These are phyloP conservation scores for Candida arabinofermentans DNA, from an alignment of 805 yeast species.

Conservation along the genomic window DNA sequence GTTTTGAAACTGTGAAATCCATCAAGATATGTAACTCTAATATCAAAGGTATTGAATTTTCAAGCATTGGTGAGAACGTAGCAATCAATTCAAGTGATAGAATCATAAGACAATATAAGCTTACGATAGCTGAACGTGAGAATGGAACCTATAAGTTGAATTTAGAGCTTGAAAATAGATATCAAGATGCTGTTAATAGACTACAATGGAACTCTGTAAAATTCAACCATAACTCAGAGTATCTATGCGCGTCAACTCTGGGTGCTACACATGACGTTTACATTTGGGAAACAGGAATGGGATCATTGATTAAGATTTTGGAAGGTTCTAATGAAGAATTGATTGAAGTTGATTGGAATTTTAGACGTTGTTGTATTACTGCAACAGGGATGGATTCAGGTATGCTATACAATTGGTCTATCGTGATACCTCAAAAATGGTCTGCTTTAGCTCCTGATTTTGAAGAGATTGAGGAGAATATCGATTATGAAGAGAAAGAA, in stretches of 20 bases:
- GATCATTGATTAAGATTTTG: slow-evolving; percentile 80
- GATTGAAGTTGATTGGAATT: slow-evolving; percentile 85
- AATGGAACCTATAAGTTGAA: slow-evolving; percentile 12
- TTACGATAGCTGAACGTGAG: slow-evolving; percentile 13
- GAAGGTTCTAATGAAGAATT: slow-evolving; percentile 91
- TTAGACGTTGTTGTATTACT: slow-evolving; percentile 63
- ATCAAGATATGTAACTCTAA: slow-evolving; percentile 60
- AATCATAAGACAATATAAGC: slow-evolving; percentile 57
- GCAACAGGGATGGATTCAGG: slow-evolving; percentile 89
- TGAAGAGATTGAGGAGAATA: slow-evolving; percentile 89
- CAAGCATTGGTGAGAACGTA: slow-evolving; percentile 56
- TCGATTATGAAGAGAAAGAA: slow-evolving; percentile 81
- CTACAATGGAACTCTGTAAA: slow-evolving; percentile 84
- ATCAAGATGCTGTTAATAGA: slow-evolving; percentile 85
- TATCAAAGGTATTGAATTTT: slow-evolving; percentile 62
- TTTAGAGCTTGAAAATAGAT: slow-evolving; percentile 70
- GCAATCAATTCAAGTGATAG: slow-evolving; percentile 78
- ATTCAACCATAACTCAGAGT: slow-evolving; percentile 74
- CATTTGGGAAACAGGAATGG: slow-evolving; percentile 88
- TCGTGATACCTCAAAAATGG: slow-evolving; percentile 87
- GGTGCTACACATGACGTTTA: slow-evolving; percentile 88
- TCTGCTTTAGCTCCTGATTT: slow-evolving; percentile 95
- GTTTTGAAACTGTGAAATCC: slow-evolving; percentile 35
- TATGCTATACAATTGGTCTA: slow-evolving; percentile 74
- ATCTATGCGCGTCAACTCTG: slow-evolving; percentile 81